Evolutionary conservation across 2,329 filamentous ascomycete species (phyloP).

Genomic region (Orbilia blumenaviensis): DNA sequence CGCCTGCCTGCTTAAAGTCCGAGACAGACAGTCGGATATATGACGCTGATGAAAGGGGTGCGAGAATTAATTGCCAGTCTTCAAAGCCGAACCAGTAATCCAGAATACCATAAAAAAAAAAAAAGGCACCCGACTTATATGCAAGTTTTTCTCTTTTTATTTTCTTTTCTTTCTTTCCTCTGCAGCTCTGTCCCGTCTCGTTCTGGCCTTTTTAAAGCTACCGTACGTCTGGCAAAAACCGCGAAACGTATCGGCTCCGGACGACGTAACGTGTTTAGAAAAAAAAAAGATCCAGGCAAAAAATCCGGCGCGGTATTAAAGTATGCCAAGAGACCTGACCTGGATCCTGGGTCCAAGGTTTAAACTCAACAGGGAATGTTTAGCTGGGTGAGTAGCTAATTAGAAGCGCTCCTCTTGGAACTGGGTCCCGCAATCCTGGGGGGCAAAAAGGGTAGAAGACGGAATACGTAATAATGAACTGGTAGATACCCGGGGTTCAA

Average conservation of each 20-base stretch:
- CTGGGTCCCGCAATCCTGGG: slow-evolving; percentile 22
- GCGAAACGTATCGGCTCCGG: slow-evolving; percentile 6
- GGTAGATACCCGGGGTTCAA: slow-evolving; percentile 9
- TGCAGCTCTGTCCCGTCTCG: no score
- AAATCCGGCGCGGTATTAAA: slow-evolving; percentile 19
- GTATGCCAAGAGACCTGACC: slow-evolving; percentile 37
- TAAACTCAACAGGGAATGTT: slow-evolving; percentile 47
- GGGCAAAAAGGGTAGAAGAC: no score
- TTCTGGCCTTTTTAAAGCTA: no score
- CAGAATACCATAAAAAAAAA: not conserved
- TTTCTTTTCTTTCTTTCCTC: no score
- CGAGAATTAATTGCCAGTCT: slow-evolving; percentile 32
- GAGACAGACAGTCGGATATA: slow-evolving; percentile 19
- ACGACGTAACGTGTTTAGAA: slow-evolving; percentile 17
- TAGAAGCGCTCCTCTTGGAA: slow-evolving; percentile 44
- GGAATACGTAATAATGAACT: slow-evolving; percentile 47
- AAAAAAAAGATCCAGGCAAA: slow-evolving; percentile 3
- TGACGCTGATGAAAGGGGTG: slow-evolving; percentile 45
- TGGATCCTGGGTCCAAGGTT: slow-evolving; percentile 15
- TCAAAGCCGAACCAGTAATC: not conserved
- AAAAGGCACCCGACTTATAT: no score
- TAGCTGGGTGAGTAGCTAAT: not conserved
- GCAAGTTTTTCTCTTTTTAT: no score
- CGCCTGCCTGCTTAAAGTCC: slow-evolving; percentile 43
- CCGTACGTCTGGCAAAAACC: not conserved